Conservation (phyloP, 2,329 filamentous ascomycete genomes). For the Fusarium verticillioides region DNA sequence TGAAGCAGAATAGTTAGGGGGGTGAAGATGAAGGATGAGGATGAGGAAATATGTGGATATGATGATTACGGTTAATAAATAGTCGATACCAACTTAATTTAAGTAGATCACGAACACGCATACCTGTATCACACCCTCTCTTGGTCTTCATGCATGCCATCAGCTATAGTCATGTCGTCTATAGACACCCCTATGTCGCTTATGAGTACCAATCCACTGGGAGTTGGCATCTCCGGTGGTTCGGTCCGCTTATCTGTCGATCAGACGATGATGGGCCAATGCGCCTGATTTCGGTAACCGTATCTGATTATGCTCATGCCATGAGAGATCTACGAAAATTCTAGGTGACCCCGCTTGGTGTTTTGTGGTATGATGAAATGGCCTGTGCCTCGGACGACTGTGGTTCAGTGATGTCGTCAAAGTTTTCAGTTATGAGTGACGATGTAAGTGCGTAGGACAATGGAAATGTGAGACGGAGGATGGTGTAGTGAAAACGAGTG, state of each 20-base stretch:
- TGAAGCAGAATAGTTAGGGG: slow-evolving; percentile 8
- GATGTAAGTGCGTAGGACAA: not conserved
- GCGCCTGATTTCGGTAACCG: not conserved
- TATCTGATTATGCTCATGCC: not conserved
- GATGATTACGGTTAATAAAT: slow-evolving; percentile 26
- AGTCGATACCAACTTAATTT: slow-evolving; percentile 13
- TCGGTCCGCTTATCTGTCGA: slow-evolving; percentile 10
- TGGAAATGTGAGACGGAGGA: not conserved
- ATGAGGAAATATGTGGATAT: slow-evolving; percentile 20
- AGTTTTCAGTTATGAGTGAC: not conserved
- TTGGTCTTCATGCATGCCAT: not conserved
- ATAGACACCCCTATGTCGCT: not conserved
- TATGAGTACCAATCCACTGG: not conserved
- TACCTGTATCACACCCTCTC: not conserved
- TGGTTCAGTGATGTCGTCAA: not conserved
- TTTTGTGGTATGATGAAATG: slow-evolving; percentile 14
- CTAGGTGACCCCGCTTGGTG: not conserved
- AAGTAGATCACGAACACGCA: slow-evolving; percentile 14
- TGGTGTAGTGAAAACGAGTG: not conserved
- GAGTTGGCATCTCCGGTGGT: not conserved
- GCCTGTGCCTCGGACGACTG: slow-evolving; percentile 21
- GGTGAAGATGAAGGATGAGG: not conserved
- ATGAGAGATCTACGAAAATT: not conserved
- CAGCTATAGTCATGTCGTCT: not conserved
- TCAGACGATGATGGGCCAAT: slow-evolving; percentile 9